These are phyloP conservation scores for Claviceps sp. DNA, from an alignment of 2,329 filamentous ascomycete species.

Conservation along the genomic window DNA sequence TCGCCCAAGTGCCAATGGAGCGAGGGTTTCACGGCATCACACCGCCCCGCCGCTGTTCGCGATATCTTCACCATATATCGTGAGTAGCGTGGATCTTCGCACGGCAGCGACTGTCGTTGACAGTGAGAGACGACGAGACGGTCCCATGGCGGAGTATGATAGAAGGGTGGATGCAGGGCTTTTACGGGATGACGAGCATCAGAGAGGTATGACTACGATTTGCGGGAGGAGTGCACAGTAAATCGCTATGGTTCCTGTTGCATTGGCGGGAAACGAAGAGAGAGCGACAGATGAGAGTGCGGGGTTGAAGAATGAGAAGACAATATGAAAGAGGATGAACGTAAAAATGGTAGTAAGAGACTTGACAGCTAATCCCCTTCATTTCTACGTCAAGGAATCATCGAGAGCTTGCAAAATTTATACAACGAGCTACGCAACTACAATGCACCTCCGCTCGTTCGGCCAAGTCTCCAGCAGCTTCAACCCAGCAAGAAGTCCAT, in stretches of 20 bases:
- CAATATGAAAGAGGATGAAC: no score
- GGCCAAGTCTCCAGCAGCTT: slow-evolving; percentile 61
- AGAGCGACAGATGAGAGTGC: no score
- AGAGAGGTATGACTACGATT: slow-evolving; percentile 48
- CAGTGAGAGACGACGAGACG: slow-evolving; percentile 26
- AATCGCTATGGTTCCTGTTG: slow-evolving; percentile 8
- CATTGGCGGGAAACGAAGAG: no score
- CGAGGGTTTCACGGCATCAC: background rate
- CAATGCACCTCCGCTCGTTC: slow-evolving; percentile 56
- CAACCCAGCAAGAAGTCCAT: slow-evolving; percentile 40
- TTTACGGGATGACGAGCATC: slow-evolving; percentile 78
- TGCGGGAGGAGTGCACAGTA: background rate
- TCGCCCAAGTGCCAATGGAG: background rate
- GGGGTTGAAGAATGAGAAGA: background rate
- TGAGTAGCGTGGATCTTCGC: slow-evolving; percentile 4
- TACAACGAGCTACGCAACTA: slow-evolving; percentile 72
- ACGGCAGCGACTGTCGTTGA: slow-evolving; percentile 17
- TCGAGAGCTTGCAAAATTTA: slow-evolving; percentile 77
- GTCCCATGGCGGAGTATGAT: slow-evolving; percentile 83
- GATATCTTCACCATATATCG: background rate
- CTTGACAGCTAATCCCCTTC: background rate
- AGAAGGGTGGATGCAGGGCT: slow-evolving; percentile 59
- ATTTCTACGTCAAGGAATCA: slow-evolving; percentile 47
- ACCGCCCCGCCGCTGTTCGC: background rate
- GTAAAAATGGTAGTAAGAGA: background rate